Evolutionary conservation across 106 monocot species (phyloP).

Genomic region (Phalaenopsis aphrodite): DNA sequence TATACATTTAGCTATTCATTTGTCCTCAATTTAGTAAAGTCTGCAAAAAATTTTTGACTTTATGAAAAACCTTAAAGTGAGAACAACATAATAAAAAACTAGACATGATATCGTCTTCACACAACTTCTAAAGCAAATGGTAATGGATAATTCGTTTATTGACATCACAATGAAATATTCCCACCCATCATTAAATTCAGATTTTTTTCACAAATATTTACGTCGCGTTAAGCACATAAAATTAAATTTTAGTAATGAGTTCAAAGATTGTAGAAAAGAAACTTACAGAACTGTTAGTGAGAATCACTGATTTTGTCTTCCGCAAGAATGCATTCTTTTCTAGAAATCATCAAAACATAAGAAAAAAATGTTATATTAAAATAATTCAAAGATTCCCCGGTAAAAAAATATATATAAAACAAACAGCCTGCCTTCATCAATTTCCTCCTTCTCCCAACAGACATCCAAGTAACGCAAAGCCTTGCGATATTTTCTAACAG

Average conservation of each 20-base stretch:
- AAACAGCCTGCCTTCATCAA: slow-evolving; percentile 36
- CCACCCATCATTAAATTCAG: neutral
- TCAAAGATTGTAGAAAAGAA: neutral
- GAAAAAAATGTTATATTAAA: neutral
- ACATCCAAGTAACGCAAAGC: slow-evolving; percentile 46
- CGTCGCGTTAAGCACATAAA: neutral
- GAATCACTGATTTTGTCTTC: slow-evolving; percentile 43
- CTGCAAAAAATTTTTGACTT: neutral
- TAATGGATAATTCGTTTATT: neutral
- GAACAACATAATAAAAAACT: neutral
- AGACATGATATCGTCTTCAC: neutral
- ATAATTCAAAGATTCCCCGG: neutral
- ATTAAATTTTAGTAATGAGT: neutral
- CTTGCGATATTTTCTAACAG: slow-evolving; percentile 47
- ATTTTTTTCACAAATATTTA: neutral
- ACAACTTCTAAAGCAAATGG: neutral
- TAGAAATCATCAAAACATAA: slow-evolving; percentile 11
- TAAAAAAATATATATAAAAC: neutral
- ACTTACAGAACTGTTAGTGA: slow-evolving; percentile 54
- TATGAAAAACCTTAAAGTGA: neutral
- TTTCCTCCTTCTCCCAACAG: slow-evolving; percentile 56
- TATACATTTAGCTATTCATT: neutral
- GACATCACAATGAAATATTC: neutral
- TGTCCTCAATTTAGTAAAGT: neutral
- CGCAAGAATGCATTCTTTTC: slow-evolving; percentile 36